Evolutionary conservation across 768 basidiomycete species (phyloP), one percentile per base, ranked within the genome.

Genomic region (Mycena crocata): DNA sequence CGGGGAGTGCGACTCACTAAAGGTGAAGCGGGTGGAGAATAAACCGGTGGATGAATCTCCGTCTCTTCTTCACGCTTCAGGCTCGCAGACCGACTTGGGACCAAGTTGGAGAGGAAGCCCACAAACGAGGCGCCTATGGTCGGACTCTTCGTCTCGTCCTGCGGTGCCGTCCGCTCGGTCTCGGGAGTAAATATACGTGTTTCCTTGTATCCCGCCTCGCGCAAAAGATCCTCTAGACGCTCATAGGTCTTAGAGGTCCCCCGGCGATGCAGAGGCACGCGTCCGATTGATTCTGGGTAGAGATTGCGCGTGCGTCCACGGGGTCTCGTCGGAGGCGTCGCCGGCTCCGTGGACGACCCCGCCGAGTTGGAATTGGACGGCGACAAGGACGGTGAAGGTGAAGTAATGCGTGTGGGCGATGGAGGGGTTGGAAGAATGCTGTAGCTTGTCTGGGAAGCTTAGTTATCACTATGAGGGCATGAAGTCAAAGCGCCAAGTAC

Each of bases 151-250:
- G 71, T 77, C 12, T 71, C 74, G 15, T 77, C 74, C 24, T 73
- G 72, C 28, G 75, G 75, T 21, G 79, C 80, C 21, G 74, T 73
- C 40, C 86, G 84, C 64, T 94, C 93, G 5, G 85, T 81, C 77
- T 95, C 93, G 10, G 95, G 95, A 0, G 95, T 96, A 72, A 93
- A 93, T 14, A 98, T 85, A 45, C 95, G 87, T 4, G 94, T 96
- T 74, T 97, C 95, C 76, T 94, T 95, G 83, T 96, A 96, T 2
- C 95, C 95, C 1, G 94, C 94, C 75, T 95, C 92, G 54, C 88
- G 84, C 30, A 98, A 84, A 21, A 98, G 83, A 78, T 96, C 93
- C 69, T 95, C 95, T 23, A 97, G 84, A 7, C 88, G 85, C 70
- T 96, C 94, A 69, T 94, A 95, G 5, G 88, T 93, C 67, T 86